Conservation (phyloP, 345 rosid species). For the Lepidium africanum region DNA sequence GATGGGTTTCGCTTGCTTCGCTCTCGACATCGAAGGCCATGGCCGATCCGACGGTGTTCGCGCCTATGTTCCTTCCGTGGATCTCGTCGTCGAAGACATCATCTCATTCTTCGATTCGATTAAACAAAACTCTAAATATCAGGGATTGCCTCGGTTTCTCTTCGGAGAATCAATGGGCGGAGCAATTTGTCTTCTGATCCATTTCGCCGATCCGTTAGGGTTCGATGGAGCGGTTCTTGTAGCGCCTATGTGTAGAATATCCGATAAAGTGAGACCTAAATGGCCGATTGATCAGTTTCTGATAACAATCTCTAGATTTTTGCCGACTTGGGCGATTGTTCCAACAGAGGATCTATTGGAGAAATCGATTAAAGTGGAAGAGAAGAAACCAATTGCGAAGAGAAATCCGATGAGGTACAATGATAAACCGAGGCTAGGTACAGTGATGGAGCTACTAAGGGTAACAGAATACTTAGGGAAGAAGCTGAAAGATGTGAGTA, state of each 20-base stretch:
- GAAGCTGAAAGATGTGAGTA: constrained; percentile 39
- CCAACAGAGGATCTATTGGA: constrained; percentile 58
- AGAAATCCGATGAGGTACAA: constrained; percentile 61
- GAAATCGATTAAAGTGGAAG: constrained; percentile 57
- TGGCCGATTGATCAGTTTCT: constrained; percentile 70
- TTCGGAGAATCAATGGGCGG: constrained; percentile 89
- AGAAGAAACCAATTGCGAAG: constrained; percentile 44
- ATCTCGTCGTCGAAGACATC: constrained; percentile 58
- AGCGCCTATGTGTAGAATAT: constrained; percentile 84
- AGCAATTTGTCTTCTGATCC: constrained; percentile 55
- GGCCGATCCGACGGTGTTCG: constrained; percentile 65
- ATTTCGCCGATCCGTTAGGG: constrained; percentile 44
- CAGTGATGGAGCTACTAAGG: constrained; percentile 64
- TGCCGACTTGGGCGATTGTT: constrained; percentile 70
- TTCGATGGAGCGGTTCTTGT: constrained; percentile 69
- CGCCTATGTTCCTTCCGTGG: constrained; percentile 58
- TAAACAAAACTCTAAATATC: constrained; percentile 35
- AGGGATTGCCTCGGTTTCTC: constrained; percentile 49
- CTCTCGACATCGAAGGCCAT: constrained; percentile 79
- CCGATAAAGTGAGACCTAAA: constrained; percentile 60
- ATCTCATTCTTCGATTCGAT: constrained; percentile 43
- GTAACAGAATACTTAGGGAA: constrained; percentile 50
- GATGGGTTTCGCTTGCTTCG: constrained; percentile 74
- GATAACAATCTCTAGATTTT: constrained; percentile 43
- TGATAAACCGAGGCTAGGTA: constrained; percentile 77